Percentiles rank a stretch among this genome's conserved stretches.
phyloP scores from a whole-genome alignment of 2,329 filamentous ascomycete species.

The Fusarium tanahbumbuense region DNA sequence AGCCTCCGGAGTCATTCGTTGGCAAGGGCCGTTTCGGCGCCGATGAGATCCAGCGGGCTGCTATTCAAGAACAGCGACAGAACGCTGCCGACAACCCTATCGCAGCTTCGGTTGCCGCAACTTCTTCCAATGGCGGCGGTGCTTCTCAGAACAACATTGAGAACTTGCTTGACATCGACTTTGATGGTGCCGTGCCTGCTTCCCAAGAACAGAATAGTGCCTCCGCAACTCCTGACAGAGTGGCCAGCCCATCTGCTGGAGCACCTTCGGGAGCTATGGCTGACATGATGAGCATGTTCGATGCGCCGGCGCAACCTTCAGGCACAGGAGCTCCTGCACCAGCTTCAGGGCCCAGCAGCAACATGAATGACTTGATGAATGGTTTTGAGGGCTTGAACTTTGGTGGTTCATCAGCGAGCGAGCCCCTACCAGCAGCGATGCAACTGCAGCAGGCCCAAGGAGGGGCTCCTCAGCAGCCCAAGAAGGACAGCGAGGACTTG shows the following conservation, averaged over 20 bases:
- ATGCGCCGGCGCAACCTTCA: slow-evolving; percentile 70
- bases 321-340: slow-evolving; percentile 54
- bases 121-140: slow-evolving; percentile 71
- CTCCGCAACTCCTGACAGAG: slow-evolving; percentile 74
- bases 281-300: slow-evolving; percentile 77
- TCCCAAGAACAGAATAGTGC: slow-evolving; percentile 72
- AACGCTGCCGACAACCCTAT: slow-evolving; percentile 95
- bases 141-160: slow-evolving; percentile 82
- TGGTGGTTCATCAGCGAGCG: slow-evolving; percentile 64
- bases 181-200: slow-evolving; percentile 93
- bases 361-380: slow-evolving; percentile 89
- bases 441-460: slow-evolving; percentile 60
- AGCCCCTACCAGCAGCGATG: slow-evolving; percentile 73
- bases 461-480: slow-evolving; percentile 55
- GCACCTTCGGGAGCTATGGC: slow-evolving; percentile 63
- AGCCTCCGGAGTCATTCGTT: slow-evolving; percentile 97
- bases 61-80: slow-evolving; percentile 95
- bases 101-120: slow-evolving; percentile 81
- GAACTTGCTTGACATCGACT: slow-evolving; percentile 95
- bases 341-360: slow-evolving; percentile 59
- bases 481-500: slow-evolving; percentile 73
- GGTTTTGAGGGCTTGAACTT: slow-evolving; percentile 88
- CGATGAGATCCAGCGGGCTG: slow-evolving; percentile 92
- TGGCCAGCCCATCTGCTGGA: slow-evolving; percentile 69
- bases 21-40: slow-evolving; percentile 94